Evolutionary conservation across 1,139 yeast species (phyloP).

Genomic region (Lodderomyces jiufengensis): DNA sequence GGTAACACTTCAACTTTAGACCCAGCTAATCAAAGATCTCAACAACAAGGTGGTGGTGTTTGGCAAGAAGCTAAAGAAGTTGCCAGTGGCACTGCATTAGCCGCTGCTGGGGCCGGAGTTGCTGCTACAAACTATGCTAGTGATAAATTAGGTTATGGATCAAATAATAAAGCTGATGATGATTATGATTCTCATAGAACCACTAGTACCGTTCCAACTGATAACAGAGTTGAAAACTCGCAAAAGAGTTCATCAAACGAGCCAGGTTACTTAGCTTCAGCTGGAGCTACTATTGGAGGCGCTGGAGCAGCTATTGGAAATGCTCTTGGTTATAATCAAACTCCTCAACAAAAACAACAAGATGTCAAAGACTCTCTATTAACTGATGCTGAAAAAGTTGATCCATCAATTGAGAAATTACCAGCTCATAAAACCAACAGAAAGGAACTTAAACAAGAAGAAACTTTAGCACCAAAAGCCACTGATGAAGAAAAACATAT

Average conservation of each 20-base stretch:
- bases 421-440: slow-evolving; percentile 17
- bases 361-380: slow-evolving; percentile 19
- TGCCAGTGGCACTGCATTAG: slow-evolving; percentile 6
- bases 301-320: slow-evolving; percentile 13
- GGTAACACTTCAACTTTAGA: neutral
- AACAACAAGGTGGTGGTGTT: neutral
- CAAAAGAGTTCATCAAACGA: neutral
- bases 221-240: neutral
- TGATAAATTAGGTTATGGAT: neutral
- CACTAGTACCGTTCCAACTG: neutral
- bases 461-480: slow-evolving; percentile 4
- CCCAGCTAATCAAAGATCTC: too few relatives aligned
- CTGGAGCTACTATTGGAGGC: slow-evolving; percentile 3
- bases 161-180: slow-evolving; percentile 1
- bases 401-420: slow-evolving; percentile 20
- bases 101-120: slow-evolving; percentile 12
- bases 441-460: slow-evolving; percentile 6
- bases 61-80: neutral
- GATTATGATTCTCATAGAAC: neutral
- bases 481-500: slow-evolving; percentile 2
- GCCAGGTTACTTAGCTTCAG: slow-evolving; percentile 5
- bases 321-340: slow-evolving; percentile 7
- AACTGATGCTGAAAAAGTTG: slow-evolving; percentile 20
- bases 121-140: slow-evolving; percentile 15
- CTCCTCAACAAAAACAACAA: slow-evolving; percentile 1